Percentiles rank a stretch among this genome's conserved stretches.
phyloP scores from a whole-genome alignment of 2,329 filamentous ascomycete genomes.

The Metarhizium anisopliae region DNA sequence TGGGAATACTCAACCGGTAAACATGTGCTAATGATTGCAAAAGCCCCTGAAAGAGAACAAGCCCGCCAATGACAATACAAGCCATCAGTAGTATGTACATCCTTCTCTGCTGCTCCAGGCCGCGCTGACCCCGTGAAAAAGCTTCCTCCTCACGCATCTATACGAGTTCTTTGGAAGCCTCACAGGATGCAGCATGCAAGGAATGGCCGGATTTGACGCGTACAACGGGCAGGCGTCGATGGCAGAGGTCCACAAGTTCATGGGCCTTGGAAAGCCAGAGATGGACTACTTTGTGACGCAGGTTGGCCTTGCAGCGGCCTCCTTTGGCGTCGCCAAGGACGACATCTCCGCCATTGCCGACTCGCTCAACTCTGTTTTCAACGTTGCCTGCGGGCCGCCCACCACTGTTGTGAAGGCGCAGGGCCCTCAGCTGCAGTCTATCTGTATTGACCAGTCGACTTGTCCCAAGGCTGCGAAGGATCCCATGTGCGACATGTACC shows the following conservation, averaged over 20 bases:
- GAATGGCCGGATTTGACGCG: slow-evolving; percentile 36
- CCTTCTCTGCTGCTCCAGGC: too few relatives aligned
- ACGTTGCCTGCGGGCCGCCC: slow-evolving; percentile 38
- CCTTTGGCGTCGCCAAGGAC: slow-evolving; percentile 46
- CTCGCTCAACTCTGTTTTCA: slow-evolving; percentile 42
- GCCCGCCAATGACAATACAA: slow-evolving; percentile 36
- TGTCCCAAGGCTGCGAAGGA: slow-evolving; percentile 39
- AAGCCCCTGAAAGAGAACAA: slow-evolving; percentile 43
- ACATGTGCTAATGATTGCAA: too few relatives aligned
- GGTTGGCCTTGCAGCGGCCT: slow-evolving; percentile 45
- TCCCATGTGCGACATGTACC: slow-evolving; percentile 37
- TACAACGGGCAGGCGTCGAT: slow-evolving; percentile 38
- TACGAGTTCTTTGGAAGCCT: slow-evolving; percentile 53
- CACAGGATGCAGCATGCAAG: slow-evolving; percentile 44
- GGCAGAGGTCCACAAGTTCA: slow-evolving; percentile 49
- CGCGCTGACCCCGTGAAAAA: slow-evolving; percentile 12
- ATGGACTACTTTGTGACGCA: slow-evolving; percentile 52
- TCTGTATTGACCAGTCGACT: slow-evolving; percentile 37
- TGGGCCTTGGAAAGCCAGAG: slow-evolving; percentile 43
- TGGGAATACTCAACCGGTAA: too few relatives aligned
- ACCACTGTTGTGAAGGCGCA: slow-evolving; percentile 35
- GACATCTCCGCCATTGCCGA: slow-evolving; percentile 41
- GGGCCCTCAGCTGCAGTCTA: slow-evolving; percentile 40
- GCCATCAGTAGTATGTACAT: slow-evolving; percentile 32
- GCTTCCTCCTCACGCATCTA: slow-evolving; percentile 50